These are phyloP conservation scores for Metarhizium anisopliae DNA, from an alignment of 2,329 filamentous ascomycete species.

Conservation along the genomic window DNA sequence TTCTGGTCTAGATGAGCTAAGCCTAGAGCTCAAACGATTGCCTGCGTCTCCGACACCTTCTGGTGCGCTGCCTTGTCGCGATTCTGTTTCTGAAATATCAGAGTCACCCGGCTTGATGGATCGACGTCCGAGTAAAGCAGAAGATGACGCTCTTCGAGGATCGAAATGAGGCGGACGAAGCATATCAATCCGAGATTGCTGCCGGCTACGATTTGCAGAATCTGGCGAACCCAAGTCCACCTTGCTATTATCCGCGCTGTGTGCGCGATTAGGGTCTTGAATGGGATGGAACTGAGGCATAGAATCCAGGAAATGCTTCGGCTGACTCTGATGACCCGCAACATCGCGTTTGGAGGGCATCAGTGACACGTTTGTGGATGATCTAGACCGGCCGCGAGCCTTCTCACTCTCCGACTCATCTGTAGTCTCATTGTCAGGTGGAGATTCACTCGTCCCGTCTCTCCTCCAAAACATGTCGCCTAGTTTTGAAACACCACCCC, in stretches of 20 bases:
- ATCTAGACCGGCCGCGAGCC: constrained; percentile 28
- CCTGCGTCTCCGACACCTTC: constrained; percentile 24
- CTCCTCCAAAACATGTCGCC: constrained; percentile 50
- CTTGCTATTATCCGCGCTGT: constrained; percentile 9
- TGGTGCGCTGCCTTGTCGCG: constrained; percentile 15
- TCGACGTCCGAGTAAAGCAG: constrained; percentile 20
- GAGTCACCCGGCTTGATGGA: constrained; percentile 16
- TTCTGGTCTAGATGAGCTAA: constrained; percentile 17
- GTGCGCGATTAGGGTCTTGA: constrained; percentile 15
- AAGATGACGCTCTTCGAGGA: constrained; percentile 29
- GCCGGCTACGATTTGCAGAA: constrained; percentile 19
- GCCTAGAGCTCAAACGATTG: constrained; percentile 25
- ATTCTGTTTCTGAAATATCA: constrained; percentile 31
- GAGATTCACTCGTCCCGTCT: constrained; percentile 27
- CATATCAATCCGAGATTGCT: constrained; percentile 36
- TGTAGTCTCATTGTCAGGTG: constrained; percentile 31
- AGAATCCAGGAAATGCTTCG: constrained; percentile 39
- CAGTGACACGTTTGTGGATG: constrained; percentile 26
- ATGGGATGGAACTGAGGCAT: constrained; percentile 41
- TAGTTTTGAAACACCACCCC: constrained; percentile 46
- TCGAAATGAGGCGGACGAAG: constrained; percentile 43
- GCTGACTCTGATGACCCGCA: constrained; percentile 18
- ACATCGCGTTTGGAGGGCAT: constrained; percentile 23
- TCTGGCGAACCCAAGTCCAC: constrained; percentile 9
- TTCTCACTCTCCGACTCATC: constrained; percentile 41